phyloP scores from a whole-genome alignment of 2,329 filamentous ascomycete genomes.

The Aspergillus pseudotamarii region DNA sequence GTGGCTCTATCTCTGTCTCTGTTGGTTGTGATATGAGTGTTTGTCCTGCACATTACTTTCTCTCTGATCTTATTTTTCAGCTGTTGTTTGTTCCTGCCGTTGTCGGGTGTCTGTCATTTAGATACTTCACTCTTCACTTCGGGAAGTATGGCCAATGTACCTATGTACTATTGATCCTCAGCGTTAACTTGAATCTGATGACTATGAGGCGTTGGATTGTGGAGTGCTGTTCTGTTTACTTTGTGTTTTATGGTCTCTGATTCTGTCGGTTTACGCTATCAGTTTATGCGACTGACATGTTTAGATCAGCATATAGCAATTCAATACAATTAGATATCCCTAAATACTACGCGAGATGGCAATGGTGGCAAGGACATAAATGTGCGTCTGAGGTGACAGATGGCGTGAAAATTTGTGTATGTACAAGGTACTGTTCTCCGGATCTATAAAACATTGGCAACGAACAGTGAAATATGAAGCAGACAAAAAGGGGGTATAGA shows the following conservation, averaged over 20 bases:
- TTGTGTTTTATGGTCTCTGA: not conserved
- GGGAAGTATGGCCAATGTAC: not conserved
- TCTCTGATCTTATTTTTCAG: not conserved
- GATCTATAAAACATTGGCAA: slow-evolving; percentile 1
- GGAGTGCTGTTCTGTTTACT: not conserved
- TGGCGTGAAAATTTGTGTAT: not conserved
- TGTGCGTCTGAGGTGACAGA: not conserved
- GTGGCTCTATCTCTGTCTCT: not conserved
- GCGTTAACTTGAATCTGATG: slow-evolving; percentile 7
- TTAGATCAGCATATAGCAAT: not conserved
- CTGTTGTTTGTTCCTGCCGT: not conserved
- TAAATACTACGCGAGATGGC: not conserved
- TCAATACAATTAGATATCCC: not conserved
- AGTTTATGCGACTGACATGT: not conserved
- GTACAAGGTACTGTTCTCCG: not conserved
- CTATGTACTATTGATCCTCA: slow-evolving; percentile 4
- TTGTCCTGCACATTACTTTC: not conserved
- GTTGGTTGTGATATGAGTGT: not conserved
- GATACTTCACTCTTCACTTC: not conserved
- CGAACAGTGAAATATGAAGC: not conserved
- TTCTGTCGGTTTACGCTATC: not conserved
- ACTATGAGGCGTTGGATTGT: not conserved
- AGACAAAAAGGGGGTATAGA: slow-evolving; percentile 4
- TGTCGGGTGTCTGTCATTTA: not conserved
- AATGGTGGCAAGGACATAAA: not conserved